Conservation (phyloP, 2,329 filamentous ascomycete species). For the Tricladium varicosporioides region DNA sequence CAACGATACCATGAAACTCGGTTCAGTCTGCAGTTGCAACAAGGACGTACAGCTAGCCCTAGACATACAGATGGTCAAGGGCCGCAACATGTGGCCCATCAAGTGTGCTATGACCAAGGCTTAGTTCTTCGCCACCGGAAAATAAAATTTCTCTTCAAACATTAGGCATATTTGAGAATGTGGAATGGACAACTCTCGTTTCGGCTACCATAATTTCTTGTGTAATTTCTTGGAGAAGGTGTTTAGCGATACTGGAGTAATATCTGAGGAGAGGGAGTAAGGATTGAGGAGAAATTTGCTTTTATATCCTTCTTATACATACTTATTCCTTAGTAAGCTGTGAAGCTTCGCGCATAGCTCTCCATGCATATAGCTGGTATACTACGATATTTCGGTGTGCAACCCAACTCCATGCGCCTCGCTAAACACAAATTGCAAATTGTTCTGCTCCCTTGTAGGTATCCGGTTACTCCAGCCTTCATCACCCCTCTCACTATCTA, state of each 20-base stretch:
- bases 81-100: slow-evolving; percentile 14
- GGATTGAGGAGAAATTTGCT: too few species aligned
- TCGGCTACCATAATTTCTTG: too few species aligned
- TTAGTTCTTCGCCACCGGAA: too few species aligned
- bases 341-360: not conserved
- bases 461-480: too few species aligned
- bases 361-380: not conserved
- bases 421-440: slow-evolving; percentile 15
- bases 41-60: slow-evolving; percentile 17
- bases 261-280: too few species aligned
- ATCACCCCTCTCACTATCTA: not conserved
- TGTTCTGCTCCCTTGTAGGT: not conserved
- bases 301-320: too few species aligned
- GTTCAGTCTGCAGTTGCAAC: slow-evolving; percentile 16
- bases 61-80: slow-evolving; percentile 14
- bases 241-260: too few species aligned
- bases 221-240: too few species aligned
- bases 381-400: not conserved
- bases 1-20: slow-evolving; percentile 1
- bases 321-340: not conserved
- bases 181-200: too few species aligned
- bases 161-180: too few species aligned
- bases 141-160: too few species aligned
- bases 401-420: slow-evolving; percentile 21
- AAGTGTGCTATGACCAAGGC: slow-evolving; percentile 3